phyloP scores from a whole-genome alignment of 2,329 filamentous ascomycete species.

The Paraphoma sp. region DNA sequence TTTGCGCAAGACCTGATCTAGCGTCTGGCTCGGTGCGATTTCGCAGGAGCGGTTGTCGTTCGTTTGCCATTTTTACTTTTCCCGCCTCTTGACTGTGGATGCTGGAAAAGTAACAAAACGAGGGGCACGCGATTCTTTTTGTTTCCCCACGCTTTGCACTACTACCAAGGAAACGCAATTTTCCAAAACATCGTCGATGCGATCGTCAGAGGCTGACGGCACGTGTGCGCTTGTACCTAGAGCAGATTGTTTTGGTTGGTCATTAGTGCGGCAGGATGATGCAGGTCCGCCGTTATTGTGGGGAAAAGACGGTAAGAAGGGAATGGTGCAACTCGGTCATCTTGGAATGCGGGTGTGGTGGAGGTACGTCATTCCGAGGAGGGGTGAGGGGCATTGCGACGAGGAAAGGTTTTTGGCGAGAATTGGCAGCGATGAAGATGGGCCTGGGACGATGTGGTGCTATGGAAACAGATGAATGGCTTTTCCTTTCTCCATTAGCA shows the following conservation, averaged over 20 bases:
- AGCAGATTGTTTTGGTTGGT: conserved; percentile 1
- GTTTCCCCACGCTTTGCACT: not conserved
- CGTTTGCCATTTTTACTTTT: conserved; percentile 1
- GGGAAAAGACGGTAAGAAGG: not conserved
- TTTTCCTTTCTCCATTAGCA: no score
- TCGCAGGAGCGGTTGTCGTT: conserved; percentile 15
- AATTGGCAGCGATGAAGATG: no score
- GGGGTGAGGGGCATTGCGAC: no score
- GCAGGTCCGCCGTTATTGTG: not conserved
- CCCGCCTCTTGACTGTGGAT: not conserved
- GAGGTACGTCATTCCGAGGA: no score
- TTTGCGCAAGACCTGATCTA: not conserved
- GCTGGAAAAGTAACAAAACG: not conserved
- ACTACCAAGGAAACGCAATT: not conserved
- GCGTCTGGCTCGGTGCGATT: conserved; percentile 5
- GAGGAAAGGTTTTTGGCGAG: no score
- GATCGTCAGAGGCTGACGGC: not conserved
- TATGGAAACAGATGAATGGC: no score
- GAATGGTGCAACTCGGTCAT: no score
- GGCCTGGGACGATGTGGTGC: no score
- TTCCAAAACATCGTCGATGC: not conserved
- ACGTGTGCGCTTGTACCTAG: conserved; percentile 1
- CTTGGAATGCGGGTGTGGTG: no score
- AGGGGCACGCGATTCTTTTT: not conserved
- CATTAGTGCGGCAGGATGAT: not conserved